phyloP scores from a whole-genome alignment of 495 filamentous ascomycete species.

The Trichoderma erinaceum region DNA sequence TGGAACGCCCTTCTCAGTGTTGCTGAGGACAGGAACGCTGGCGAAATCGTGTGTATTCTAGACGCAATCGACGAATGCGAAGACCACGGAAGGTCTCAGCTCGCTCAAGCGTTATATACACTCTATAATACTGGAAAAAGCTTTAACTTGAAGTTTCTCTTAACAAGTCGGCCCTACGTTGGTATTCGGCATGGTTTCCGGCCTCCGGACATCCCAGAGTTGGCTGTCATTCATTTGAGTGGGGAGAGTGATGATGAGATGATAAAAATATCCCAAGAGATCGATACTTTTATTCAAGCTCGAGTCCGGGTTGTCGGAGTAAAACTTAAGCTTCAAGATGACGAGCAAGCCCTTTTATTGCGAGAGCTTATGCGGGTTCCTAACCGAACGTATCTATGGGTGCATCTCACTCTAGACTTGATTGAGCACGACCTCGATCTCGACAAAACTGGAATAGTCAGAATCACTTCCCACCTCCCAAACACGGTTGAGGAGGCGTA shows the following conservation, averaged over 20 bases:
- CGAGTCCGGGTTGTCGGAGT: conserved; percentile 1
- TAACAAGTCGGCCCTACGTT: conserved; percentile 35
- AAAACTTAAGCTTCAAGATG: not conserved
- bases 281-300: conserved; percentile 15
- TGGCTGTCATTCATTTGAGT: conserved; percentile 21
- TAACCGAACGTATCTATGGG: conserved; percentile 23
- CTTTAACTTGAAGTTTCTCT: not conserved
- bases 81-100: not conserved
- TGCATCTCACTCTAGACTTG: conserved; percentile 20
- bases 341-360: not conserved
- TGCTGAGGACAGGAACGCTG: not conserved
- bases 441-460: conserved; percentile 17
- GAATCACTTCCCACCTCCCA: conserved; percentile 15
- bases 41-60: not conserved
- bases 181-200: not conserved
- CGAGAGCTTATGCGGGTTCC: conserved; percentile 14
- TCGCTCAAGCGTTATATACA: not conserved
- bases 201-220: conserved; percentile 23
- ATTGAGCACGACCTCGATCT: conserved; percentile 17
- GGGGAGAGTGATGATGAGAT: conserved; percentile 30
- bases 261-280: conserved; percentile 19
- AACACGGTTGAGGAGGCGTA: conserved; percentile 22
- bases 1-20: not conserved
- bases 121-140: not conserved
- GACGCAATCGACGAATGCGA: not conserved